phyloP scores from a whole-genome alignment of 202 grass and related monocot genomes.

The Setaria viridis region DNA sequence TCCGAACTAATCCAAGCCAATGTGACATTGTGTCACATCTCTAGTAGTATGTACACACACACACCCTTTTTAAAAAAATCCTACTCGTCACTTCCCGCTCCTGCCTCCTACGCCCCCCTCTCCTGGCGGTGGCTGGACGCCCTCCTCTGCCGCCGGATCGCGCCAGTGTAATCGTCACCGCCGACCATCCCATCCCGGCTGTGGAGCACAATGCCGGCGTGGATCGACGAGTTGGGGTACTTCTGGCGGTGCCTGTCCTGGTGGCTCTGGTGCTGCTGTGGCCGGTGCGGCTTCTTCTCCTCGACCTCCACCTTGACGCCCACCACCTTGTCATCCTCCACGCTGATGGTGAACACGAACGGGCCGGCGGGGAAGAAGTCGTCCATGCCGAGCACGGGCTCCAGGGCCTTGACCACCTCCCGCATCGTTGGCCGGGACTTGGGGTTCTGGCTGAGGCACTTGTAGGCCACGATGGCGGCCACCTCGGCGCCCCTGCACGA shows the following conservation, averaged over 20 bases:
- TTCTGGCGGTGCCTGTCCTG: constrained; percentile 70
- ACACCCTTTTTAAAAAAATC: not conserved
- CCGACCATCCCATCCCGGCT: constrained; percentile 24
- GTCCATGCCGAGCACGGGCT: constrained; percentile 65
- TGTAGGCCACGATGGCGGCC: constrained; percentile 81
- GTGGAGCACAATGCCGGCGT: constrained; percentile 59
- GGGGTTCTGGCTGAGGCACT: constrained; percentile 73
- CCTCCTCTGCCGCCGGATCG: constrained; percentile 45
- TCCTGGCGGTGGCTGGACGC: constrained; percentile 50
- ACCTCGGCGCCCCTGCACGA: constrained; percentile 73
- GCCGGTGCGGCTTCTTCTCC: constrained; percentile 35
- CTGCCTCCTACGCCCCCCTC: constrained; percentile 43
- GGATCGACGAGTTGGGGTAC: constrained; percentile 76
- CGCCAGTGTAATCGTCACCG: constrained; percentile 23
- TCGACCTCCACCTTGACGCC: constrained; percentile 57
- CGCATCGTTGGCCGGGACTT: constrained; percentile 85
- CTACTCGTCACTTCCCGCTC: not conserved
- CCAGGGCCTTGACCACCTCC: constrained; percentile 70
- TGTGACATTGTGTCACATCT: constrained; percentile 50
- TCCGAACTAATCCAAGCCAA: constrained; percentile 42
- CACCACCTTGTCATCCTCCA: constrained; percentile 67
- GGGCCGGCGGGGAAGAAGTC: constrained; percentile 63
- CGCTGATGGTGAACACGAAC: constrained; percentile 65
- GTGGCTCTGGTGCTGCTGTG: constrained; percentile 42
- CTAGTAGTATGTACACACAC: constrained; percentile 23